Conservation (phyloP, 2,329 filamentous ascomycete genomes). For the Aquanectria penicillioides region DNA sequence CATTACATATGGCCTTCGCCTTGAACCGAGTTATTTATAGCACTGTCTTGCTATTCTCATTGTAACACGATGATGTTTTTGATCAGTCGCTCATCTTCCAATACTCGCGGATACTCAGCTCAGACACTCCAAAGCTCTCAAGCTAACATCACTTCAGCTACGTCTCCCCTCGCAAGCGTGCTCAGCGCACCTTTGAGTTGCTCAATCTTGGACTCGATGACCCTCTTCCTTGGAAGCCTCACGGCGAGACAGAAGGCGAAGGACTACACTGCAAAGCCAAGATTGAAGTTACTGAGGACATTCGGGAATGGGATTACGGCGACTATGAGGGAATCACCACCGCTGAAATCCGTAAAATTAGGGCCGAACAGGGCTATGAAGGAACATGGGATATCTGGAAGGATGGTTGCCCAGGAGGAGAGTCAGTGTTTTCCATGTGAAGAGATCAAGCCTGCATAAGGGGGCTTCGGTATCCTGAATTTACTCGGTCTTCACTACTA, state of each 20-base stretch:
- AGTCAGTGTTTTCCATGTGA: slow-evolving; percentile 65
- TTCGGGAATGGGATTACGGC: slow-evolving; percentile 90
- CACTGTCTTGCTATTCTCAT: too few species aligned
- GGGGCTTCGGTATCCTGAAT: not conserved
- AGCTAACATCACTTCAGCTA: slow-evolving; percentile 61
- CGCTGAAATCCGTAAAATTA: slow-evolving; percentile 70
- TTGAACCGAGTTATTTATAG: too few species aligned
- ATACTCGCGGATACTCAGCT: too few species aligned
- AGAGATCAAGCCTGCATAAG: slow-evolving; percentile 17
- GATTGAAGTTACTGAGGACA: slow-evolving; percentile 75
- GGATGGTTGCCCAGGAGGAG: slow-evolving; percentile 87
- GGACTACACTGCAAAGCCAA: slow-evolving; percentile 64
- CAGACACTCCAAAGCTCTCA: not conserved
- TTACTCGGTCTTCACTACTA: slow-evolving; percentile 2
- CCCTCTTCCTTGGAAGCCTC: slow-evolving; percentile 74
- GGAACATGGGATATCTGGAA: slow-evolving; percentile 85
- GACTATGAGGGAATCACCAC: slow-evolving; percentile 86
- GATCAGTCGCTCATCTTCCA: too few species aligned
- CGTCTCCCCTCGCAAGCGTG: slow-evolving; percentile 85
- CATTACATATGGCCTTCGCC: too few species aligned
- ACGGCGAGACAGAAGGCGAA: slow-evolving; percentile 51
- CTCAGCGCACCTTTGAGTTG: slow-evolving; percentile 90
- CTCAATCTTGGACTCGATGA: slow-evolving; percentile 78
- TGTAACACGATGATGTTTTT: too few species aligned
- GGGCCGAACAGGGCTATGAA: slow-evolving; percentile 65